phyloP scores from a whole-genome alignment of 768 basidiomycete genomes.

The Nidula microcarpa region DNA sequence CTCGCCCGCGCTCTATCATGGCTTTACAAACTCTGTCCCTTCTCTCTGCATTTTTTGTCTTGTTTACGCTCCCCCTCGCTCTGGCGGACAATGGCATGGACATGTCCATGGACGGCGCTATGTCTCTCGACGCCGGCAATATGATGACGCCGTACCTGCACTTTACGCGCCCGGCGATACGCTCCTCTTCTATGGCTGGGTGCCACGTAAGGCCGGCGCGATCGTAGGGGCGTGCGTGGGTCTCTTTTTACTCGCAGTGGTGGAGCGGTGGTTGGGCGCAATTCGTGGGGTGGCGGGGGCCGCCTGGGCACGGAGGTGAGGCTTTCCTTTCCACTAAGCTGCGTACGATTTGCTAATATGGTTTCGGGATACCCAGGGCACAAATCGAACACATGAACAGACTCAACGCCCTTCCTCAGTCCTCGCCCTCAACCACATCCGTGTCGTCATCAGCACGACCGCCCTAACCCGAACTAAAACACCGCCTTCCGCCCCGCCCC shows the following conservation, averaged over 20 bases:
- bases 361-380: too few relatives aligned
- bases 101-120: slow-evolving; percentile 51
- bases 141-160: slow-evolving; percentile 62
- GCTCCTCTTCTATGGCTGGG: slow-evolving; percentile 68
- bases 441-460: too few relatives aligned
- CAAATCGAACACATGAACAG: slow-evolving; percentile 21
- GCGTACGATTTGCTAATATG: background rate
- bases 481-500: too few relatives aligned
- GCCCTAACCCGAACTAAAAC: too few relatives aligned
- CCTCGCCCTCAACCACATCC: too few relatives aligned
- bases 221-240: slow-evolving; percentile 77
- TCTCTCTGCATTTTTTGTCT: background rate
- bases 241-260: slow-evolving; percentile 67
- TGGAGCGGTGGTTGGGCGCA: slow-evolving; percentile 74
- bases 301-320: slow-evolving; percentile 56
- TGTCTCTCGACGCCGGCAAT: slow-evolving; percentile 40
- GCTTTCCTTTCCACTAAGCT: slow-evolving; percentile 1
- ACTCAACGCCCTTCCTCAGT: too few relatives aligned
- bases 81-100: slow-evolving; percentile 46
- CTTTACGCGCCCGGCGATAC: slow-evolving; percentile 61
- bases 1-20: background rate
- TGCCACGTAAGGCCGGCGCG: slow-evolving; percentile 57
- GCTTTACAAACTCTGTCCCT: background rate
- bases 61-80: background rate
- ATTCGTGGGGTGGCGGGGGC: slow-evolving; percentile 51